Percentiles rank a stretch among this genome's conserved stretches.
phyloP scores from a whole-genome alignment of 306 rosid genomes.

The Aeschynomene evenia region DNA sequence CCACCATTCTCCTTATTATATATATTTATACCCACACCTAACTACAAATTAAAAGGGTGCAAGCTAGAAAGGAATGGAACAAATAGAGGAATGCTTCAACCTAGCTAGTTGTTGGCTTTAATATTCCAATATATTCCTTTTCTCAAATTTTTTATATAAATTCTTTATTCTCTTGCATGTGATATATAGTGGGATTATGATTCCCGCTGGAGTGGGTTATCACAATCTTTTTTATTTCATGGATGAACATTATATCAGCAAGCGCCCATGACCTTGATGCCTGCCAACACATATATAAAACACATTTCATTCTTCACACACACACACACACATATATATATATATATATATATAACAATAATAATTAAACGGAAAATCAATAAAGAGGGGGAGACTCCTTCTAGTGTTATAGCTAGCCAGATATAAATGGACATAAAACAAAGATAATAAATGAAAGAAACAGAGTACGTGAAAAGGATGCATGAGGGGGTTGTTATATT shows the following conservation, averaged over 20 bases:
- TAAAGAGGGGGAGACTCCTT: too few relatives aligned
- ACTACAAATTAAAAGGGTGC: neutral
- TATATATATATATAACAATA: too few relatives aligned
- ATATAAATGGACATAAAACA: too few relatives aligned
- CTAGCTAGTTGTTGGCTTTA: conserved; percentile 16
- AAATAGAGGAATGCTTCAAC: conserved; percentile 14
- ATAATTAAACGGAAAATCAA: too few relatives aligned
- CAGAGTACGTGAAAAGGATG: neutral
- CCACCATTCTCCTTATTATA: too few relatives aligned
- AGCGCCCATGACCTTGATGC: too few relatives aligned
- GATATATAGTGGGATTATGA: conserved; percentile 26
- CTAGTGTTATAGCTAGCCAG: too few relatives aligned
- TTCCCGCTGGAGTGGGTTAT: neutral
- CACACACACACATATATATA: too few relatives aligned
- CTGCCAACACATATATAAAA: too few relatives aligned
- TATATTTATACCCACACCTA: too few relatives aligned
- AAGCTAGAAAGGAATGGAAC: neutral
- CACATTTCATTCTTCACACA: too few relatives aligned
- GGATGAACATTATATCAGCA: too few relatives aligned
- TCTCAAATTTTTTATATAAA: neutral
- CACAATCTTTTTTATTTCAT: conserved; percentile 24
- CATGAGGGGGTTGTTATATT: neutral
- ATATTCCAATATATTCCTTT: conserved; percentile 26
- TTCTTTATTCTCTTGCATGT: neutral
- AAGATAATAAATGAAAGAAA: neutral